Percentiles rank a stretch among this genome's conserved stretches.
Conservation (phyloP, 192 early-diverging fungal genomes). For the Backusella tarrabulga region DNA sequence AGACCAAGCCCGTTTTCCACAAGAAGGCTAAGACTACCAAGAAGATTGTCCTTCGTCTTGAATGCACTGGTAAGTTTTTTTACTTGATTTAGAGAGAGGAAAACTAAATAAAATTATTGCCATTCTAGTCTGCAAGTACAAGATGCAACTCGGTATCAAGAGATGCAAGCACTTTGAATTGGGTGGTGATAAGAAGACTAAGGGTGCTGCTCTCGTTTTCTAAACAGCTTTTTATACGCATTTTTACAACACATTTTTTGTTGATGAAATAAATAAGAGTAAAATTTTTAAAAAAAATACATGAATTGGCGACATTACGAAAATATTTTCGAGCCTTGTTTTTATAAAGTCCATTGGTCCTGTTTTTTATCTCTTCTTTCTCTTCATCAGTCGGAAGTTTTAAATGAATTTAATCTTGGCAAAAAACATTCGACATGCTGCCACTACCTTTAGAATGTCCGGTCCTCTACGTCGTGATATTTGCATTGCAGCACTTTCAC, state of each 20-base stretch:
- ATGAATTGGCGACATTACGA: neutral
- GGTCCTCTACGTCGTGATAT: neutral
- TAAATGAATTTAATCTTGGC: neutral
- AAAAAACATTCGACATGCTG: neutral
- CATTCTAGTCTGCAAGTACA: constrained; percentile 87
- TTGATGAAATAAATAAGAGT: constrained; percentile 1
- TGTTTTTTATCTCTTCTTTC: neutral
- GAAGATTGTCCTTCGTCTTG: constrained; percentile 98
- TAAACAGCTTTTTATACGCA: constrained; percentile 45
- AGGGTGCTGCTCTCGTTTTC: constrained; percentile 87
- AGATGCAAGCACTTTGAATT: constrained; percentile 99
- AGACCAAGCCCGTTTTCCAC: constrained; percentile 99
- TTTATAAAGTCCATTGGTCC: neutral
- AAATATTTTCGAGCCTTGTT: neutral
- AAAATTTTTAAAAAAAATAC: constrained; percentile 14
- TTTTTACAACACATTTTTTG: neutral
- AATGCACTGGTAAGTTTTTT: constrained; percentile 69
- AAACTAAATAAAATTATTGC: neutral
- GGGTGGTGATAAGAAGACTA: constrained; percentile 97
- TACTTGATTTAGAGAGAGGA: neutral
- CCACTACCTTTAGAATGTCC: neutral
- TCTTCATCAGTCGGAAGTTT: neutral
- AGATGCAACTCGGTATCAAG: constrained; percentile 96
- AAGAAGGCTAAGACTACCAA: constrained; percentile 99
- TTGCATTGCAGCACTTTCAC: neutral